Conservation (phyloP, 1,139 yeast genomes). For the Casaregolazyma suthepensis region DNA sequence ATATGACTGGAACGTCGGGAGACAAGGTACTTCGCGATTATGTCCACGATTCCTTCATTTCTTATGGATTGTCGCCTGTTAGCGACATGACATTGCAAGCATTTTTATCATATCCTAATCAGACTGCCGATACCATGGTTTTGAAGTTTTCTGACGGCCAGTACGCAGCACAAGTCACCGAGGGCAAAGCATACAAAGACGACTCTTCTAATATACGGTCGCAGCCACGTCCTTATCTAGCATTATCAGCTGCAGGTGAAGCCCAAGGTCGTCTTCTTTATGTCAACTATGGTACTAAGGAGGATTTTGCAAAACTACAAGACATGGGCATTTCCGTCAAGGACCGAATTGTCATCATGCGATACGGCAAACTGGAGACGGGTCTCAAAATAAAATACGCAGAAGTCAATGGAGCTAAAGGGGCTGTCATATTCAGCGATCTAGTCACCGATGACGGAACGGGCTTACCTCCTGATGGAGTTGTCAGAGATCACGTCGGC, state of each 20-base stretch:
- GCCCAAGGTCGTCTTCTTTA: conserved; percentile 48
- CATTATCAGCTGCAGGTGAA: conserved; percentile 57
- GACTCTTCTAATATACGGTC: conserved; percentile 21
- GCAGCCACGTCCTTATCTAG: conserved; percentile 50
- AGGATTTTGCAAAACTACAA: conserved; percentile 49
- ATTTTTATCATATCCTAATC: conserved; percentile 55
- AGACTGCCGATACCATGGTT: conserved; percentile 23
- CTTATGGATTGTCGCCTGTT: conserved; percentile 44
- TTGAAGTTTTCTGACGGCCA: conserved; percentile 20
- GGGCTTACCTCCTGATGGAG: conserved; percentile 39
- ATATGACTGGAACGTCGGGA: conserved; percentile 81
- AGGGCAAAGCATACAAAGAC: conserved; percentile 22
- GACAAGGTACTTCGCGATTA: conserved; percentile 66
- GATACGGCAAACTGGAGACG: conserved; percentile 50
- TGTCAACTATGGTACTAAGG: conserved; percentile 57
- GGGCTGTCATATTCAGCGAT: conserved; percentile 51
- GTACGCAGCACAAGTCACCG: conserved; percentile 30
- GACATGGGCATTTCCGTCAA: conserved; percentile 34
- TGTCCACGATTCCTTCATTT: conserved; percentile 50
- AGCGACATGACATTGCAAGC: conserved; percentile 40
- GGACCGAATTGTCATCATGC: conserved; percentile 51
- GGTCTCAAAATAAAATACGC: conserved; percentile 52
- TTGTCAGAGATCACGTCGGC: conserved; percentile 62
- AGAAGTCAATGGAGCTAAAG: conserved; percentile 46
- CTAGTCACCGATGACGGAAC: conserved; percentile 23